A percentile compares a stretch with the other conserved stretches of the same genome.
These are phyloP conservation scores for Andrographis paniculata DNA, from an alignment of 305 asterid species.

Conservation along the genomic window DNA sequence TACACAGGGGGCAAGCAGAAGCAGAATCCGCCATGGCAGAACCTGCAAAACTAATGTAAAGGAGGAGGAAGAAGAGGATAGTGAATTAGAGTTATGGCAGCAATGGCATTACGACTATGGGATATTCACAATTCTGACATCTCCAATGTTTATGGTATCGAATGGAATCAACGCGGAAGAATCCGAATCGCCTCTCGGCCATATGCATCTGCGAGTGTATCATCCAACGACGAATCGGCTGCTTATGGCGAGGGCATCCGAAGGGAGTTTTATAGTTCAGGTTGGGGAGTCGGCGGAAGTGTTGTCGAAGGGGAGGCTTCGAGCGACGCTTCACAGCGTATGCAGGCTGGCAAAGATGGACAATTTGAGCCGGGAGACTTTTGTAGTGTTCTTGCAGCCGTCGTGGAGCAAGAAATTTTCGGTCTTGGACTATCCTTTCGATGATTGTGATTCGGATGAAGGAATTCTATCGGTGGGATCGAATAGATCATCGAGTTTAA, in stretches of 20 bases:
- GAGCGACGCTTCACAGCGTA: constrained; percentile 87
- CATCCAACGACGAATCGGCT: constrained; percentile 44
- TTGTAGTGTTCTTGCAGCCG: constrained; percentile 85
- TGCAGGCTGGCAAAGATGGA: constrained; percentile 36
- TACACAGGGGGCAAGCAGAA: no score
- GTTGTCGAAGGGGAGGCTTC: constrained; percentile 70
- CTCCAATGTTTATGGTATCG: constrained; percentile 56
- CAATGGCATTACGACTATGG: constrained; percentile 98
- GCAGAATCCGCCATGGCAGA: constrained; percentile 27
- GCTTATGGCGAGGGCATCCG: constrained; percentile 44
- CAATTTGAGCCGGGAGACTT: constrained; percentile 75
- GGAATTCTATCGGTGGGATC: constrained; percentile 17
- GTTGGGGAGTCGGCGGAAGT: constrained; percentile 89
- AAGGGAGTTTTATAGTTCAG: constrained; percentile 67
- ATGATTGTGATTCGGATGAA: constrained; percentile 17
- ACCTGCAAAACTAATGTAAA: constrained; percentile 10
- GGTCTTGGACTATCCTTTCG: constrained; percentile 46
- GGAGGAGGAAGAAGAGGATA: constrained; percentile 16
- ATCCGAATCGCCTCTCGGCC: constrained; percentile 45
- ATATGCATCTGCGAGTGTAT: constrained; percentile 60
- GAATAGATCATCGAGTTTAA: constrained; percentile 26
- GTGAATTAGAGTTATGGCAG: constrained; percentile 52
- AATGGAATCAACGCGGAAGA: constrained; percentile 30
- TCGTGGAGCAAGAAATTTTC: constrained; percentile 66
- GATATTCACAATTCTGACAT: constrained; percentile 59